phyloP scores from a whole-genome alignment of 345 rosid species.

The Bruguiera gymnorhiza region DNA sequence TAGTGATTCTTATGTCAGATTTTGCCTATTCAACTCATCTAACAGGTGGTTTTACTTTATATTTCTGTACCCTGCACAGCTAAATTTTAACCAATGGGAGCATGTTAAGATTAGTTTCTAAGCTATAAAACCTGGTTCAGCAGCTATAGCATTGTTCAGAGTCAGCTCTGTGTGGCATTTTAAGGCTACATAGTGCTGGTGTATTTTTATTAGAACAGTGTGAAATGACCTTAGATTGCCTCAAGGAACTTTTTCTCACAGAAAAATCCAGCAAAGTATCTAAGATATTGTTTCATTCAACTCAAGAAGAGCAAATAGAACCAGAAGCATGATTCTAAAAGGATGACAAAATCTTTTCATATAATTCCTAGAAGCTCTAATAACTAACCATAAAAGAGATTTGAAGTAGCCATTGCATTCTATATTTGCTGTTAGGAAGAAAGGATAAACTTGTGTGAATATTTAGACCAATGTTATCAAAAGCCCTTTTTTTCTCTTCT shows the following conservation, averaged over 20 bases:
- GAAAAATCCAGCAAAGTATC: not conserved
- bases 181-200: not conserved
- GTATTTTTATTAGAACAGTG: not conserved
- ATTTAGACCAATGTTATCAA: no score
- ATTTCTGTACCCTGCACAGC: no score
- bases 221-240: not conserved
- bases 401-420: not conserved
- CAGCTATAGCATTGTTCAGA: not conserved
- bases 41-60: not conserved
- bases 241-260: not conserved
- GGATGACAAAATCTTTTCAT: slow-evolving; percentile 5
- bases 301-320: not conserved
- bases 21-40: not conserved
- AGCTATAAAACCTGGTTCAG: not conserved
- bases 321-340: not conserved
- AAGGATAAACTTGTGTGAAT: not conserved
- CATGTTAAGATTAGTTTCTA: not conserved
- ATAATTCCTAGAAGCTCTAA: not conserved
- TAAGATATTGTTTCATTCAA: not conserved
- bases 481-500: no score
- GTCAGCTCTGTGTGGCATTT: not conserved
- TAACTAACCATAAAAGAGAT: not conserved
- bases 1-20: slow-evolving; percentile 25
- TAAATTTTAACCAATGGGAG: not conserved
- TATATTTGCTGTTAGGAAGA: not conserved